Percentiles rank a stretch among this genome's conserved stretches.
Evolutionary conservation across 169 alveolate genomes (phyloP).

Genomic region (Cryptosporidium meleagridis): DNA sequence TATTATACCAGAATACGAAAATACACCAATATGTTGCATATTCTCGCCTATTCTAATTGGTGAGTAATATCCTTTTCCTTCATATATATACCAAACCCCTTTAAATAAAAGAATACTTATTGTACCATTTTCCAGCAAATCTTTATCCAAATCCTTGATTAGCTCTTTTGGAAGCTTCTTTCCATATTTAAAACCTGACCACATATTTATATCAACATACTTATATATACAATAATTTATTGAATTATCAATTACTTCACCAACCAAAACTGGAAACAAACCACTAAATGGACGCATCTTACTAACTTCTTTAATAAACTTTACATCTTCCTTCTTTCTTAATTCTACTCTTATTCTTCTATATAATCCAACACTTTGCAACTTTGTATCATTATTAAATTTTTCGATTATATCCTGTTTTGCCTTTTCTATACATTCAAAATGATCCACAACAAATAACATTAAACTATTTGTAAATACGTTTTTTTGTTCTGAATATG

Average conservation of each 20-base stretch:
- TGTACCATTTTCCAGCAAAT: not conserved
- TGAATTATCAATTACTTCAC: slow-evolving; percentile 5
- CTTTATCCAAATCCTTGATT: slow-evolving; percentile 11
- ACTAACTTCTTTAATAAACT: not conserved
- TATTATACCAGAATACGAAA: slow-evolving; percentile 42
- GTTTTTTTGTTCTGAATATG: slow-evolving; percentile 46
- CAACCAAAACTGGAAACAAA: slow-evolving; percentile 39
- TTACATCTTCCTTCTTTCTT: not conserved
- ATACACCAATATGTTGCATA: slow-evolving; percentile 38
- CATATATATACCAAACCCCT: slow-evolving; percentile 65
- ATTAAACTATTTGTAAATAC: slow-evolving; percentile 23
- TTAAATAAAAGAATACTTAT: slow-evolving; percentile 1
- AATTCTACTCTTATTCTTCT: slow-evolving; percentile 52
- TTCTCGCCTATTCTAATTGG: slow-evolving; percentile 38
- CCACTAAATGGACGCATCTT: slow-evolving; percentile 32
- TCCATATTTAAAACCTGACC: slow-evolving; percentile 7
- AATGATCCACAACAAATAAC: slow-evolving; percentile 11
- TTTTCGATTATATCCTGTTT: not conserved
- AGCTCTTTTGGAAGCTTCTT: slow-evolving; percentile 50
- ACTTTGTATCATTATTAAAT: not conserved
- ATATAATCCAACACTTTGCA: slow-evolving; percentile 20
- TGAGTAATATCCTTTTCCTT: slow-evolving; percentile 55
- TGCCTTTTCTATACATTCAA: slow-evolving; percentile 34
- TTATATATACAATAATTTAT: not conserved
- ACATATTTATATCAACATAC: slow-evolving; percentile 7